These are phyloP conservation scores for Vanilla planifolia DNA, from an alignment of 106 monocot species.

Conservation along the genomic window DNA sequence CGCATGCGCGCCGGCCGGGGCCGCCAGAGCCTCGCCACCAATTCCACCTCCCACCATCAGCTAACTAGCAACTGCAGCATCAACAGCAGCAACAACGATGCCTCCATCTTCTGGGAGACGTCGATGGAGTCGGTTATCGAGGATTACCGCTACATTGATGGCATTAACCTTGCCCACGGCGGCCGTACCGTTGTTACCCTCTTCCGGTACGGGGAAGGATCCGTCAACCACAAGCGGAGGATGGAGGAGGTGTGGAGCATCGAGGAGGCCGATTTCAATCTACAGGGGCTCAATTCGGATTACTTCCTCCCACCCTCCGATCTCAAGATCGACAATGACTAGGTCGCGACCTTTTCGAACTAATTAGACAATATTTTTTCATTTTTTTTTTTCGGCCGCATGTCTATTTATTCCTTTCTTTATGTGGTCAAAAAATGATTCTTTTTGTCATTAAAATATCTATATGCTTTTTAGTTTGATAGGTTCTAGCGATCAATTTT, in stretches of 20 bases:
- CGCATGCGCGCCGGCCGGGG: slow-evolving; percentile 51
- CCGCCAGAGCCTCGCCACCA: neutral
- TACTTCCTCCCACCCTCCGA: slow-evolving; percentile 70
- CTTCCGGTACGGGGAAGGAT: slow-evolving; percentile 78
- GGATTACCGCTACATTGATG: slow-evolving; percentile 75
- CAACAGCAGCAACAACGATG: slow-evolving; percentile 21
- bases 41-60: too few species aligned
- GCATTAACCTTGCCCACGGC: slow-evolving; percentile 76
- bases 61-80: neutral
- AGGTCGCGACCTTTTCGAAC: too few species aligned
- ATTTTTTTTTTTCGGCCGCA: too few species aligned
- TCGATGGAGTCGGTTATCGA: slow-evolving; percentile 53
- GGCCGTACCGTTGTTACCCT: slow-evolving; percentile 52
- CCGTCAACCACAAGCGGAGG: slow-evolving; percentile 75
- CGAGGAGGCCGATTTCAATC: slow-evolving; percentile 84
- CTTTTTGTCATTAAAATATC: too few species aligned
- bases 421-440: too few species aligned
- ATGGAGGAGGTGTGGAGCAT: slow-evolving; percentile 84
- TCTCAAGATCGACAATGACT: slow-evolving; percentile 46
- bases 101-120: slow-evolving; percentile 84
- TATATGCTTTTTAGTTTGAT: too few species aligned
- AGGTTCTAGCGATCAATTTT: too few species aligned
- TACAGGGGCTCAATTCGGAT: slow-evolving; percentile 63
- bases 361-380: too few species aligned
- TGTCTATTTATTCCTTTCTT: too few species aligned